Evolutionary conservation across 352 stramenopile species (phyloP).

Genomic region (Globisporangium viniferum): DNA sequence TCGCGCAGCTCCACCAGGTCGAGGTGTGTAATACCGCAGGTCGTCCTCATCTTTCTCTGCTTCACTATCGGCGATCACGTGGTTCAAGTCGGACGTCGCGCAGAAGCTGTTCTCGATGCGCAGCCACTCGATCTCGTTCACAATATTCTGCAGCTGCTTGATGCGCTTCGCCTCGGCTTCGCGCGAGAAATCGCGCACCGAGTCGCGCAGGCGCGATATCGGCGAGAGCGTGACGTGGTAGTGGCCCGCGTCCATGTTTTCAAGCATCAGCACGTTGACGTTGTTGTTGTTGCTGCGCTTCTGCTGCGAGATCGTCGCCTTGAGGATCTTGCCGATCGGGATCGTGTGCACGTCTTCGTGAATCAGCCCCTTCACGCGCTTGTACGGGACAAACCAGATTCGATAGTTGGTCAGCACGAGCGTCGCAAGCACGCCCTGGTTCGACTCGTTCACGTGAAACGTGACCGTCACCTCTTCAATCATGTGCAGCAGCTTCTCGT

Average conservation of each 20-base stretch:
- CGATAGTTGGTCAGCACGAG: conserved; percentile 82
- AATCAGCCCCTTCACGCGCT: conserved; percentile 59
- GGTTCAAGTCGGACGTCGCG: conserved; percentile 68
- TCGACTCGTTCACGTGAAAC: conserved; percentile 86
- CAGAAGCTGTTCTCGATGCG: conserved; percentile 84
- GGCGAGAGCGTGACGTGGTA: conserved; percentile 84
- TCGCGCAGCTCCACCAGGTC: conserved; percentile 29
- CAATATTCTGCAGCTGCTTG: conserved; percentile 75
- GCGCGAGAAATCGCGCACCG: conserved; percentile 59
- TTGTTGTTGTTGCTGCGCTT: conserved; percentile 81
- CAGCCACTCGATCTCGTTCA: conserved; percentile 82
- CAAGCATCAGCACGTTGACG: conserved; percentile 68
- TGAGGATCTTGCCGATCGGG: conserved; percentile 72
- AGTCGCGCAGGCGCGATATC: conserved; percentile 67
- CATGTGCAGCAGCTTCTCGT: conserved; percentile 83
- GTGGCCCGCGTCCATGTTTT: conserved; percentile 85
- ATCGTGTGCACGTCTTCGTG: conserved; percentile 87
- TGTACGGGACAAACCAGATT: conserved; percentile 84
- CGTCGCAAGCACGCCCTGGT: conserved; percentile 78
- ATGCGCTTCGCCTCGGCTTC: conserved; percentile 79
- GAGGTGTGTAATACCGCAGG: conserved; percentile 57
- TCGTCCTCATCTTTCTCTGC: conserved; percentile 62
- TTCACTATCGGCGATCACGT: conserved; percentile 42
- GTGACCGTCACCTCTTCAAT: conserved; percentile 84
- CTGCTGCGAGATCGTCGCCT: conserved; percentile 72